Evolutionary conservation across 2,329 filamentous ascomycete species (phyloP), one percentile per base, ranked within the genome.

Genomic region (Calcarisporium arbuscula): DNA sequence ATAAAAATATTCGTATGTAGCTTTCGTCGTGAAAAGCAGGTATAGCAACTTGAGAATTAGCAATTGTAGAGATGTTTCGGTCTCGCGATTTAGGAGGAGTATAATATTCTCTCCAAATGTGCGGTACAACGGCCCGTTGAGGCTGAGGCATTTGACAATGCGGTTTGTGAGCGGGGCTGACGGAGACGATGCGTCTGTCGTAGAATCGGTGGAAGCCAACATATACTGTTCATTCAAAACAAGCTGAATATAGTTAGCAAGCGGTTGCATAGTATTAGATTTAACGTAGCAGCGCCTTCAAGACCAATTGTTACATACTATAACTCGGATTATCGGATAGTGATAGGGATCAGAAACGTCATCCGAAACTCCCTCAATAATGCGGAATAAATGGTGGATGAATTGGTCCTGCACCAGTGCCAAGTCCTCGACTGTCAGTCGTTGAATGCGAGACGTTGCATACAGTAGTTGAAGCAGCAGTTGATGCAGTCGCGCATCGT

Each of bases 61-160:
- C 18, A 98, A 72, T 60, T 98, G 94, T 23, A 95, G 74, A 2
- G 88, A 90, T 1, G 92, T 94, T 59, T 96, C 89, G 8, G 84
- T 87, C 67, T 96, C 92, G 49, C 92, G 82, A 56, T 98, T 98
- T 25, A 98, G 72, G 2, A 98, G 74, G 5, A 98, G 68, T 44
- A 98, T 98, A 41, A 98, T 84, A 48, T 96, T 98, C 64, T 95
- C 90, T 34, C 92, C 92, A 65, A 98, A 98, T 0, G 90, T 95
- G 53, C 90, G 89, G 57, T 88, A 96, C 2, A 70, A 70, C 31
- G 79, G 75, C 4, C 90, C 90, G 51, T 92, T 74, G 17, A 85
- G 70, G 34, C 87, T 90, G 28, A 98, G 71, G 25, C 89, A 73
- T 57, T 96, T 96, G 59, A 98, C 82, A 32, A 98, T 87, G 46